Base-by-base conservation (phyloP, 1,139 yeast species). In the Blastobotrys aristatus region DNA sequence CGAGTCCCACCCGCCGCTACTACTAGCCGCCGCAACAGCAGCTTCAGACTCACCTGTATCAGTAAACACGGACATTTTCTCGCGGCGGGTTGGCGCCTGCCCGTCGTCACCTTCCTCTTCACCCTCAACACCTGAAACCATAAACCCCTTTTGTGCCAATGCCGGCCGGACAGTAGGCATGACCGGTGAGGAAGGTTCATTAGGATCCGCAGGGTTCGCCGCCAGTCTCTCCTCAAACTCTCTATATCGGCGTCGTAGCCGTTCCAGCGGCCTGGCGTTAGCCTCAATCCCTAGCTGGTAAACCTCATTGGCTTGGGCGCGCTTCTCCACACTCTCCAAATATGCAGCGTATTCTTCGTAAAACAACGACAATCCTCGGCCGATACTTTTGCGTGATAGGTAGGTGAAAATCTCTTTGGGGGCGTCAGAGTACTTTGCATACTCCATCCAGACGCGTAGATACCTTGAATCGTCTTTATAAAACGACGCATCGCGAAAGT, bases 381-480 rank as follows among this genome's bases (percentile, higher is more conserved):
- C 97, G 31, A 92, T 87, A 45, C 76, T 80, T 56, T 84, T 83
- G 50, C 85, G 77, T 42, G 83, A 80, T 61, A 92, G 70, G 61
- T 84, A 89, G 1, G 79, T 72, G 62, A 83, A 90, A 3, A 87
- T 73, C 49, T 86, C 95, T 34, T 76, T 67, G 0, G 94, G 92
- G 4, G 82, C 72, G 53, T 85, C 92, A 0, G 85, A 77, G 57
- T 78, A 82, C 21, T 73, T 75, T 20, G 83, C 78, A 61, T 85
- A 87, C 51, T 80, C 81, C 44, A 90, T 67, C 97, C 98, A 92
- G 0, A 89, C 74, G 53, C 74, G 76, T 46, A 92, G 67, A 62
- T 86, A 90, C 44, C 97, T 68, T 0, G 89, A 78, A 61, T 90
- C 97, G 62, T 90, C 84, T 53, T 80, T 82, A 64, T 89, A 90